Evolutionary conservation across 2,329 filamentous ascomycete genomes (phyloP).

Genomic region (Monilinia polystroma): DNA sequence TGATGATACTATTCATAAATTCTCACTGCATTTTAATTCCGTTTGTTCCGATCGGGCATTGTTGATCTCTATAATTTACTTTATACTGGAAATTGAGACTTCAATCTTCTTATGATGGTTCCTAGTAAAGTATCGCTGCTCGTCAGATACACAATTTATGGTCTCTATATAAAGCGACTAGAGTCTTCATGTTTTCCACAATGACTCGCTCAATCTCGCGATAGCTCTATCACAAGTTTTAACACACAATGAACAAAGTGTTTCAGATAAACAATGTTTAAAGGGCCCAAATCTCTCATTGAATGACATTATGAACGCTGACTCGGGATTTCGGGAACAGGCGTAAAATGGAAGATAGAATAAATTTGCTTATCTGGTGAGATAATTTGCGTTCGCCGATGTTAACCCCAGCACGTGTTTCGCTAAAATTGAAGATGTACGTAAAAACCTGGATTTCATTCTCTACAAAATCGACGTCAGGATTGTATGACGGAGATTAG

Average conservation of each 20-base stretch:
- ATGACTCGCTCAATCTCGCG: not conserved
- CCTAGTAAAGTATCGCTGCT: not conserved
- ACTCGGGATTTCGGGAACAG: not conserved
- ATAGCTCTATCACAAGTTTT: not conserved
- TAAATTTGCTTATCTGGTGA: not conserved
- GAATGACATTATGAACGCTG: not conserved
- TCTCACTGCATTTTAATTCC: constrained; percentile 4
- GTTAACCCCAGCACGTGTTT: not conserved
- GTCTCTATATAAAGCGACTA: not conserved
- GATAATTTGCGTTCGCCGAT: constrained; percentile 1
- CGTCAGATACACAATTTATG: not conserved
- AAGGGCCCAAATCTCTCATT: not conserved
- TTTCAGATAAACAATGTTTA: constrained; percentile 6
- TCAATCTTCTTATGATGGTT: too few relatives aligned
- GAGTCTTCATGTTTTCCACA: not conserved
- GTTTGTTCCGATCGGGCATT: not conserved
- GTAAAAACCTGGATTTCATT: not conserved
- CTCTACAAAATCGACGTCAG: too few relatives aligned
- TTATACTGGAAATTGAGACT: not conserved
- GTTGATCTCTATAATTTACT: not conserved
- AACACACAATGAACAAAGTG: not conserved
- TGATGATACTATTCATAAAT: not conserved
- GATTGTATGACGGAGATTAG: not conserved
- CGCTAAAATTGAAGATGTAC: too few relatives aligned
- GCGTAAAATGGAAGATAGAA: not conserved